phyloP scores from a whole-genome alignment of 225 moss, liverwort and hornwort species.

The Bryoerythrophyllum caledonicum region DNA sequence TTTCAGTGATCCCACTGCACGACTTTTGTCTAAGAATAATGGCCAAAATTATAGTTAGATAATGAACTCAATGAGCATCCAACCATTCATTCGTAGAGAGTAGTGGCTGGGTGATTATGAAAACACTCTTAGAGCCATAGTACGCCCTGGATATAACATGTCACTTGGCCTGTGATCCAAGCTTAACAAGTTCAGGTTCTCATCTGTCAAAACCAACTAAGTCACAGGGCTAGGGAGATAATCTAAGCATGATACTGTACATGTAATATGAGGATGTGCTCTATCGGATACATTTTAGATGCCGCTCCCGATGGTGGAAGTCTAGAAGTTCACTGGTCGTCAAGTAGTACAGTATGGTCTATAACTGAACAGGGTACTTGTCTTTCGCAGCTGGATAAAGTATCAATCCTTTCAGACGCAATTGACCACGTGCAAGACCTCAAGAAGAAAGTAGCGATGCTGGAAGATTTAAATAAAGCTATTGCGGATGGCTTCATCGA shows the following conservation, averaged over 20 bases:
- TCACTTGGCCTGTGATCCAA: background rate
- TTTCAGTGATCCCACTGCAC: too few species aligned
- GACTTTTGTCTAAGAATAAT: too few species aligned
- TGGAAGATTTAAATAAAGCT: slow-evolving; percentile 27
- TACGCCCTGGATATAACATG: background rate
- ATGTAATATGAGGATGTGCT: background rate
- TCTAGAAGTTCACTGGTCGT: background rate
- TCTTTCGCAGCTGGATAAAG: slow-evolving; percentile 64
- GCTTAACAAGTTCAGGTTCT: background rate
- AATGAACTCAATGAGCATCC: too few species aligned
- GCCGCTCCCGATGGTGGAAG: background rate
- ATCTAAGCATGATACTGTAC: background rate
- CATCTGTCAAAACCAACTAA: background rate
- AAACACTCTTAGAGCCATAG: background rate
- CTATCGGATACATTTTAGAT: too few species aligned
- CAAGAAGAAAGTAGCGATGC: slow-evolving; percentile 39
- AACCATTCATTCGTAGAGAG: too few species aligned
- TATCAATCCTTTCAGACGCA: slow-evolving; percentile 58
- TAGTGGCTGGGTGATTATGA: too few species aligned
- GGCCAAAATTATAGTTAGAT: too few species aligned
- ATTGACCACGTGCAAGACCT: slow-evolving; percentile 57
- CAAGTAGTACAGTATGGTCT: background rate
- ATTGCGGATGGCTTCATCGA: slow-evolving; percentile 5
- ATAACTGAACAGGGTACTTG: background rate
- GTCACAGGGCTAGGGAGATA: background rate